Evolutionary conservation across 2,329 filamentous ascomycete species (phyloP).

Genomic region (Chrysosporium queenslandicum): DNA sequence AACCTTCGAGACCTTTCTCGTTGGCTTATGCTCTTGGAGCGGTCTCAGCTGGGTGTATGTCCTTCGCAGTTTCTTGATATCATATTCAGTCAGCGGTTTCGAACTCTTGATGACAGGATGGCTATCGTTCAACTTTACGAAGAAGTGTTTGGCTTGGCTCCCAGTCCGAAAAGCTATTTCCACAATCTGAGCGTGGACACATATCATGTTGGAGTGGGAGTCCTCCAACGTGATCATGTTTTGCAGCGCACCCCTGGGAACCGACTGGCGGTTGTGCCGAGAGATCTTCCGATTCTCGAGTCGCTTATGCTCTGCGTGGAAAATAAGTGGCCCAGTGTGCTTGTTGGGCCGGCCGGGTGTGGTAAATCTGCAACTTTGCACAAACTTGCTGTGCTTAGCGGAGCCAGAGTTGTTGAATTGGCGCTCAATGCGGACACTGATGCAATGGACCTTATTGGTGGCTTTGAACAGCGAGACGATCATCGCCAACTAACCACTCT

Average conservation of each 20-base stretch:
- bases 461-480: constrained; percentile 88
- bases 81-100: constrained; percentile 79
- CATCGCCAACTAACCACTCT: constrained; percentile 59
- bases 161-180: constrained; percentile 53
- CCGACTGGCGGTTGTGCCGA: constrained; percentile 28
- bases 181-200: constrained; percentile 56
- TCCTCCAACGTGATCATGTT: constrained; percentile 51
- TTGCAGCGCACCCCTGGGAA: constrained; percentile 30
- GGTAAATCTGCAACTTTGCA: constrained; percentile 77
- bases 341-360: constrained; percentile 74
- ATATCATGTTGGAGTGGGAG: constrained; percentile 72
- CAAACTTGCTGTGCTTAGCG: constrained; percentile 68
- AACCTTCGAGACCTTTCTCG: constrained; percentile 83
- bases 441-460: constrained; percentile 92
- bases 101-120: constrained; percentile 56
- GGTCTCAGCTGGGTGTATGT: constrained; percentile 50
- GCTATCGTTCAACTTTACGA: constrained; percentile 58
- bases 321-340: constrained; percentile 76
- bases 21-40: constrained; percentile 67
- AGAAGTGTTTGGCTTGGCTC: constrained; percentile 47
- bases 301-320: constrained; percentile 79
- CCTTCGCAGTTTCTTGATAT: constrained; percentile 69
- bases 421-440: constrained; percentile 92
- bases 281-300: constrained; percentile 61
- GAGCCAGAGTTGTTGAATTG: constrained; percentile 68